These are phyloP conservation scores for Epichloe festucae DNA, from an alignment of 2,329 filamentous ascomycete species.

Conservation along the genomic window DNA sequence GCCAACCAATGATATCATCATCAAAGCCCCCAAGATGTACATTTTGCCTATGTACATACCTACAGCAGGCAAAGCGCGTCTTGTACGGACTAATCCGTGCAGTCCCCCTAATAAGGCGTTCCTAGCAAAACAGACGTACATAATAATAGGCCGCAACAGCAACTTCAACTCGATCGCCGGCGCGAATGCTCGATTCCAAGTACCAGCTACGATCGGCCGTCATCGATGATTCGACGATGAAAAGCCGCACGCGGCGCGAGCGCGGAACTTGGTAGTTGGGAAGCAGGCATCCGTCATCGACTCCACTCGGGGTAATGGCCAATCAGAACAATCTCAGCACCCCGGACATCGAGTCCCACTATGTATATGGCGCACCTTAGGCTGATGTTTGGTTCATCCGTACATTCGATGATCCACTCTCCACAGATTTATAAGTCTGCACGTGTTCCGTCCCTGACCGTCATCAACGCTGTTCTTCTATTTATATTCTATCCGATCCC, in stretches of 20 bases:
- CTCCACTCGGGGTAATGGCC: neutral
- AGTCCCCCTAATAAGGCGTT: too few species aligned
- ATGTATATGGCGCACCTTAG: too few species aligned
- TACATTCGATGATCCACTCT: too few species aligned
- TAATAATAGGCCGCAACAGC: too few species aligned
- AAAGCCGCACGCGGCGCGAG: neutral
- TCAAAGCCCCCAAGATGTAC: neutral
- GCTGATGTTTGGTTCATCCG: too few species aligned
- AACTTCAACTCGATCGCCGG: too few species aligned
- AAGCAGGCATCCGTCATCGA: neutral
- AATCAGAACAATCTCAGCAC: neutral
- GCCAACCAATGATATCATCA: conserved; percentile 1
- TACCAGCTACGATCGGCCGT: neutral
- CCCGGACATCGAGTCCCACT: too few species aligned
- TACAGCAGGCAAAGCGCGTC: neutral
- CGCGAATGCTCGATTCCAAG: too few species aligned
- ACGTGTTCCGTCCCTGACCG: neutral
- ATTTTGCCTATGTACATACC: neutral
- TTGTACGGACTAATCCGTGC: neutral
- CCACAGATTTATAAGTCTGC: too few species aligned
- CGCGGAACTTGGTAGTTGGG: neutral
- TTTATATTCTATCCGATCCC: neutral
- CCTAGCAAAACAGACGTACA: too few species aligned
- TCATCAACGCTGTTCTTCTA: neutral
- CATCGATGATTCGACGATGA: neutral